Evolutionary conservation across 345 rosid genomes (phyloP).

Genomic region (Boechera stricta): DNA sequence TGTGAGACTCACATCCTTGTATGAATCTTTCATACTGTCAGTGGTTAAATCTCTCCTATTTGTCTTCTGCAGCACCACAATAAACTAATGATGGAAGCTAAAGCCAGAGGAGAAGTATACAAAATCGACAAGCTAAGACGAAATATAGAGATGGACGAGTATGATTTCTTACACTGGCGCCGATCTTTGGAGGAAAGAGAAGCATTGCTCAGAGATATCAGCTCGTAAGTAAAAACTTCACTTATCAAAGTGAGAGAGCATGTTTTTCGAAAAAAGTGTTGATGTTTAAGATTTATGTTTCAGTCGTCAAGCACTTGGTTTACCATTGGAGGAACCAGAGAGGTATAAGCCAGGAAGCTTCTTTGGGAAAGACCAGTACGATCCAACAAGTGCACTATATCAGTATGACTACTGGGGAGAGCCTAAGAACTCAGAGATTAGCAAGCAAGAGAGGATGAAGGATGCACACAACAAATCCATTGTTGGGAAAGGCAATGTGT

Average conservation of each 20-base stretch:
- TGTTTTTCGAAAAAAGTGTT: constrained; percentile 8
- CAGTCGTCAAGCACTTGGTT: constrained; percentile 86
- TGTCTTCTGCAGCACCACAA: constrained; percentile 62
- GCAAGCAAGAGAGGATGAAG: constrained; percentile 69
- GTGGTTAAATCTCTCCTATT: constrained; percentile 17
- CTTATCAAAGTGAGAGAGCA: constrained; percentile 2
- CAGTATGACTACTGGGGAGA: constrained; percentile 97
- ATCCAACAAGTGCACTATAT: constrained; percentile 78
- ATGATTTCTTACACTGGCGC: constrained; percentile 83
- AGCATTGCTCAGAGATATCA: constrained; percentile 90
- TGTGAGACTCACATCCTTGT: constrained; percentile 1
- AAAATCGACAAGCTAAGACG: constrained; percentile 73
- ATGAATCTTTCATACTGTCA: constrained; percentile 8
- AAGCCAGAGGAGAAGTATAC: constrained; percentile 75
- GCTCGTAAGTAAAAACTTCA: constrained; percentile 59
- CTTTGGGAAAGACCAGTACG: constrained; percentile 89
- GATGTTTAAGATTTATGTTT: constrained; percentile 13
- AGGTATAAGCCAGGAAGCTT: constrained; percentile 76
- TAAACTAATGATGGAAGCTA: constrained; percentile 70
- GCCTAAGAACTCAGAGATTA: constrained; percentile 88
- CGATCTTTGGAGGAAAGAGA: constrained; percentile 95
- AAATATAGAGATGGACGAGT: constrained; percentile 93
- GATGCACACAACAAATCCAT: constrained; percentile 83
- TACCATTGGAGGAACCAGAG: constrained; percentile 96
- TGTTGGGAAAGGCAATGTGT: constrained; percentile 78